Percentiles rank a stretch among this genome's conserved stretches.
phyloP scores from a whole-genome alignment of 352 stramenopile species.

The Globisporangium sylvaticum region DNA sequence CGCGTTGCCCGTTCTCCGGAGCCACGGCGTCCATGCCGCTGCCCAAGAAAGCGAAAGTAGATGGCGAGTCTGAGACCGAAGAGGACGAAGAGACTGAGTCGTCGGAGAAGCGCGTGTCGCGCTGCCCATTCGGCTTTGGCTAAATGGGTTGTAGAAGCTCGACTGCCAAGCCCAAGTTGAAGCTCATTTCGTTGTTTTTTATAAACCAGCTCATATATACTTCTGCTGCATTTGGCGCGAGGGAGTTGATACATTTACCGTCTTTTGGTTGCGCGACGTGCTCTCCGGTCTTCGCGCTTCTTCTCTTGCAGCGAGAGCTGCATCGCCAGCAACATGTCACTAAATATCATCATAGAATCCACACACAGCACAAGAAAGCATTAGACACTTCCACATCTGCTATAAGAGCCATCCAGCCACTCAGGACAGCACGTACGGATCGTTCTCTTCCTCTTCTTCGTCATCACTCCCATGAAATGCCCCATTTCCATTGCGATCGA shows the following conservation, averaged over 20 bases:
- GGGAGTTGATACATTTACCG: constrained; percentile 20
- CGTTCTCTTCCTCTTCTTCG: constrained; percentile 28
- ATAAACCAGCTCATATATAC: neutral
- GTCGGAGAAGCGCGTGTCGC: constrained; percentile 52
- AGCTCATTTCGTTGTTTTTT: neutral
- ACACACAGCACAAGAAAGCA: neutral
- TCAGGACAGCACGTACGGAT: constrained; percentile 33
- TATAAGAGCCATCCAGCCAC: neutral
- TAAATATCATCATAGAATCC: constrained; percentile 12
- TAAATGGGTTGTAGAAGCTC: neutral
- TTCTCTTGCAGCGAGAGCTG: constrained; percentile 62
- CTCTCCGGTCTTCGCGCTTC: constrained; percentile 50
- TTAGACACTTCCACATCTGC: neutral
- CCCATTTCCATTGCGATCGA: constrained; percentile 4
- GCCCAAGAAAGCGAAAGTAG: neutral
- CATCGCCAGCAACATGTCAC: constrained; percentile 49
- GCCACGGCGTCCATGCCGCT: constrained; percentile 7
- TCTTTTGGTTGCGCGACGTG: constrained; percentile 34
- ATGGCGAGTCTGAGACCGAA: constrained; percentile 19
- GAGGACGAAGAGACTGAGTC: constrained; percentile 35
- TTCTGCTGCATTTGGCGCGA: neutral
- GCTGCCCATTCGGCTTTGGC: constrained; percentile 55
- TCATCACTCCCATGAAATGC: constrained; percentile 6
- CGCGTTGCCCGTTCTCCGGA: constrained; percentile 17
- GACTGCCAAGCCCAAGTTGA: neutral